Percentiles rank a stretch among this genome's conserved stretches.
These are phyloP conservation scores for Hymenoscyphus linearis DNA, from an alignment of 2,329 filamentous ascomycete species.

Conservation along the genomic window DNA sequence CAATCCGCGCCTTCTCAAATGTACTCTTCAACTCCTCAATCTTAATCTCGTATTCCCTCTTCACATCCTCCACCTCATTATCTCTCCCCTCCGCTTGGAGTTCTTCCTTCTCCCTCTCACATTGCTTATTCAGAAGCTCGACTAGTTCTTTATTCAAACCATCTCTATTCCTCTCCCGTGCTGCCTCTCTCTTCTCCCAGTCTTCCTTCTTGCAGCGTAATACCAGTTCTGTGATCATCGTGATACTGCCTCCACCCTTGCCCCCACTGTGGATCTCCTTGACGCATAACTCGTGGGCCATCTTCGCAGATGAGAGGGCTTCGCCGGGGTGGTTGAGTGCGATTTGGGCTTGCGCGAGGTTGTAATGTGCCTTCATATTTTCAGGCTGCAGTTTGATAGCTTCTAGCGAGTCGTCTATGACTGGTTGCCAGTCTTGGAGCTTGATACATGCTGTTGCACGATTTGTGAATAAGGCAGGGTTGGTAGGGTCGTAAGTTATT, in stretches of 20 bases:
- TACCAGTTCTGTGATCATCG: conserved; percentile 67
- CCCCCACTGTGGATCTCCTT: conserved; percentile 60
- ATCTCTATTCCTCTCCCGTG: conserved; percentile 48
- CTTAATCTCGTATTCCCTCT: conserved; percentile 44
- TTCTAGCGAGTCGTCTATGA: conserved; percentile 69
- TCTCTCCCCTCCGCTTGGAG: conserved; percentile 42
- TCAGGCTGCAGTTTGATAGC: conserved; percentile 49
- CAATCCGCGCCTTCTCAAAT: conserved; percentile 47
- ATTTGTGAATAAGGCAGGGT: conserved; percentile 81
- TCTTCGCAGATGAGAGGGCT: conserved; percentile 63
- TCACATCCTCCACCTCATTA: conserved; percentile 35
- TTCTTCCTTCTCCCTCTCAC: conserved; percentile 39
- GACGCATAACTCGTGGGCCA: conserved; percentile 68
- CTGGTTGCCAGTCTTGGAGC: conserved; percentile 66
- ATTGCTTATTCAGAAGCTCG: conserved; percentile 43
- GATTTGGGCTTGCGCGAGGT: conserved; percentile 80
- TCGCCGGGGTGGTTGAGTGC: conserved; percentile 65
- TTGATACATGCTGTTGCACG: conserved; percentile 78
- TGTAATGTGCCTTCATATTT: conserved; percentile 75
- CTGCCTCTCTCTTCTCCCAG: conserved; percentile 71
- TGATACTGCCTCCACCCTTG: conserved; percentile 70
- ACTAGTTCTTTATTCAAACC: conserved; percentile 58
- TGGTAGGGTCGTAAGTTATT: conserved; percentile 71
- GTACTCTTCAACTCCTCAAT: conserved; percentile 39
- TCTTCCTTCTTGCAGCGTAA: conserved; percentile 77